phyloP scores from a whole-genome alignment of 768 basidiomycete species.

The Podaxis sp. region DNA sequence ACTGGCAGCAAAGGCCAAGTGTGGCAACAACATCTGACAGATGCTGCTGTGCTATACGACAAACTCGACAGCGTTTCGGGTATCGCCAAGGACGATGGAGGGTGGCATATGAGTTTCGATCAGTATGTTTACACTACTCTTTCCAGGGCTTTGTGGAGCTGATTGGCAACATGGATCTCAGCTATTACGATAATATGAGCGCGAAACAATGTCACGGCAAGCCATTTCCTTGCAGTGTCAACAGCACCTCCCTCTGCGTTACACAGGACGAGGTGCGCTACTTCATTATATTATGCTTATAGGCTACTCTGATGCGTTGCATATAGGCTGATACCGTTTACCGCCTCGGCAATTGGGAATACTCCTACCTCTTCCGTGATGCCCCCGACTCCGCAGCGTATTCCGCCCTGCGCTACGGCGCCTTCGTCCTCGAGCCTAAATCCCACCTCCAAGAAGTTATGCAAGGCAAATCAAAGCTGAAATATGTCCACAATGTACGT shows the following conservation, averaged over 20 bases:
- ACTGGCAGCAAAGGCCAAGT: conserved; percentile 32
- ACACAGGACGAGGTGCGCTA: conserved; percentile 35
- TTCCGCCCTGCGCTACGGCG: conserved; percentile 42
- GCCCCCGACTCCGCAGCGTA: conserved; percentile 43
- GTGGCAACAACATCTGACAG: conserved; percentile 43
- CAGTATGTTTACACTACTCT: conserved; percentile 32
- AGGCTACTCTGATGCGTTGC: neutral
- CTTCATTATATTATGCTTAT: neutral
- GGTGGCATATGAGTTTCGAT: conserved; percentile 52
- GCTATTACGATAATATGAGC: conserved; percentile 52
- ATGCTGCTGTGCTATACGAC: conserved; percentile 35
- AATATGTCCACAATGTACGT: conserved; percentile 43
- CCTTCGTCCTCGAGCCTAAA: conserved; percentile 45
- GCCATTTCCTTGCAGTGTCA: conserved; percentile 41
- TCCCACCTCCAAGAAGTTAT: conserved; percentile 37
- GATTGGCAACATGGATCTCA: conserved; percentile 17
- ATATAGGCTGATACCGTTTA: conserved; percentile 48
- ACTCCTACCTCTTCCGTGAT: conserved; percentile 49
- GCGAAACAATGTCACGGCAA: conserved; percentile 50
- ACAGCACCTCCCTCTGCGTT: conserved; percentile 42
- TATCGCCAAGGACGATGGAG: conserved; percentile 35
- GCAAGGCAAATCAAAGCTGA: conserved; percentile 33
- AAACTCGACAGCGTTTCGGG: conserved; percentile 44
- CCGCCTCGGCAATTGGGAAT: conserved; percentile 60
- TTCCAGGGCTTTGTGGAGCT: neutral